Percentiles rank a stretch among this genome's conserved stretches.
Evolutionary conservation across 2,329 filamentous ascomycete genomes (phyloP).

Genomic region (Phyllosticta capitalensis): DNA sequence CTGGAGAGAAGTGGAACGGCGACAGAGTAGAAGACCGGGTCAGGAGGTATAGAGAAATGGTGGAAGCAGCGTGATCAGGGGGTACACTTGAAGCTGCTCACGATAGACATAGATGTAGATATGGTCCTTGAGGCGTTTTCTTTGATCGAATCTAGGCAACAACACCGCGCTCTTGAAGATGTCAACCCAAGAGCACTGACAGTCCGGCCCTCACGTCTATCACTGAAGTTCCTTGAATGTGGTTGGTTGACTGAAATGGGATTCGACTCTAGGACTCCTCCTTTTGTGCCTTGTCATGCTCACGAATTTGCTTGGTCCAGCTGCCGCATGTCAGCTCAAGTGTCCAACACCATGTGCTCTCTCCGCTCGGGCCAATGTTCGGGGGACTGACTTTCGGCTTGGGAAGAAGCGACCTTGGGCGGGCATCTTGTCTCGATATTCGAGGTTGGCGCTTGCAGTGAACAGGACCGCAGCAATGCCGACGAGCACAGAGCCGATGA

Average conservation of each 20-base stretch:
- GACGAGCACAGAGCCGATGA: slow-evolving; percentile 59
- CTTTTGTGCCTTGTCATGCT: slow-evolving; percentile 51
- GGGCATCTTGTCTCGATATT: slow-evolving; percentile 65
- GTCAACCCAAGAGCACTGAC: no score
- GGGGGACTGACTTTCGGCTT: slow-evolving; percentile 62
- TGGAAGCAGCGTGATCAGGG: slow-evolving; percentile 16
- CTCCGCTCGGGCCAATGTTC: background rate
- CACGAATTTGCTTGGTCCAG: slow-evolving; percentile 63
- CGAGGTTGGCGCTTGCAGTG: slow-evolving; percentile 64
- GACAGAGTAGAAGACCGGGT: slow-evolving; percentile 34
- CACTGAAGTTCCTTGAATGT: background rate
- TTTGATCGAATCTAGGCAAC: background rate
- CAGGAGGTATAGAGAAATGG: slow-evolving; percentile 30
- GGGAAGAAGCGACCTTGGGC: slow-evolving; percentile 70
- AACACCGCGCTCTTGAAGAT: background rate
- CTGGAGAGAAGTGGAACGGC: slow-evolving; percentile 40
- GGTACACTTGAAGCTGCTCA: background rate
- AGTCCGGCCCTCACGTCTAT: background rate
- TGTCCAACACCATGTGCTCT: background rate
- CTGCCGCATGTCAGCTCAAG: slow-evolving; percentile 33
- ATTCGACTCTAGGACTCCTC: slow-evolving; percentile 14
- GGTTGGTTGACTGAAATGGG: background rate
- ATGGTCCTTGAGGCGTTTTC: background rate
- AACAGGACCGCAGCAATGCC: slow-evolving; percentile 60
- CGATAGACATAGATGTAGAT: background rate